Percentiles rank a stretch among this genome's conserved stretches.
Evolutionary conservation across 169 alveolate species (phyloP).

Genomic region (Plasmodium berghei): DNA sequence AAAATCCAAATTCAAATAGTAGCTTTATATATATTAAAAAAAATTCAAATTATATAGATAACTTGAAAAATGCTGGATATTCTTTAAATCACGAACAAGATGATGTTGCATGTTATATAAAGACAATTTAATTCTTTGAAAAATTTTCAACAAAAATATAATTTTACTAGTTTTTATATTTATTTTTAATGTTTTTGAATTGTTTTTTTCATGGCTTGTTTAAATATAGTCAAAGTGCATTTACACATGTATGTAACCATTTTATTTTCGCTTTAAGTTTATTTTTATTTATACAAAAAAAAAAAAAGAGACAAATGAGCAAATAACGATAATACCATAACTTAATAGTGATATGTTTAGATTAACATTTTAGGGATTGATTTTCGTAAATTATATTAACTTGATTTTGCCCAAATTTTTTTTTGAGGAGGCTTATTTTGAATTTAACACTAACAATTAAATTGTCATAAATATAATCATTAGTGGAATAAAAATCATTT

Average conservation of each 20-base stretch:
- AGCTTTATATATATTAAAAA: slow-evolving; percentile 20
- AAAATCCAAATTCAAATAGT: neutral
- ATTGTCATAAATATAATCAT: slow-evolving; percentile 18
- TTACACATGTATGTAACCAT: too few relatives aligned
- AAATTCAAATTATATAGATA: slow-evolving; percentile 16
- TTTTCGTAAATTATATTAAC: slow-evolving; percentile 12
- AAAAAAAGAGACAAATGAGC: too few relatives aligned
- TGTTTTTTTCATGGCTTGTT: too few relatives aligned
- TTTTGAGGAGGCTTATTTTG: slow-evolving; percentile 10
- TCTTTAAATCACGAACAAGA: neutral
- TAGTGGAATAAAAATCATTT: slow-evolving; percentile 57
- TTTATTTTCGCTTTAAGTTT: too few relatives aligned
- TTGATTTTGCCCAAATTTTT: neutral
- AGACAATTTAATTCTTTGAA: too few relatives aligned
- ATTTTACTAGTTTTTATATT: too few relatives aligned
- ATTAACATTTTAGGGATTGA: neutral
- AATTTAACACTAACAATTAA: slow-evolving; percentile 23
- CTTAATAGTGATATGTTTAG: too few relatives aligned
- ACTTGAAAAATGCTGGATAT: neutral
- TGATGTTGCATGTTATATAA: neutral
- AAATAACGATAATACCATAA: too few relatives aligned
- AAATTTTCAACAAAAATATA: too few relatives aligned
- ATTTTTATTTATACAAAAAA: too few relatives aligned
- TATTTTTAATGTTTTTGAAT: too few relatives aligned
- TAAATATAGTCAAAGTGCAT: too few relatives aligned